Conservation (phyloP, 768 basidiomycete species). For the Mycena haematopus region DNA sequence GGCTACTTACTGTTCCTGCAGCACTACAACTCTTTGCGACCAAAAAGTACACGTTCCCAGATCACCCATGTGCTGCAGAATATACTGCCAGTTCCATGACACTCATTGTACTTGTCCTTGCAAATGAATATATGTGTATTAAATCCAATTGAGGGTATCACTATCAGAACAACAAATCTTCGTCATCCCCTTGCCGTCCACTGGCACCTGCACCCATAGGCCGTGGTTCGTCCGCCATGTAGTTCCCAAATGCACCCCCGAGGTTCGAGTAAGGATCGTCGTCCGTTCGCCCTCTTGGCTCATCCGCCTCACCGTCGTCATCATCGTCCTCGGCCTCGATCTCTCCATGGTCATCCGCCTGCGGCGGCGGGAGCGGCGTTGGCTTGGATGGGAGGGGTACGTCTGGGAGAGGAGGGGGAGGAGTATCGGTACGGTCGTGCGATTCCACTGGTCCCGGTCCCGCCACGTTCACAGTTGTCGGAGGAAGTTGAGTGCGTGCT, state of each 20-base stretch:
- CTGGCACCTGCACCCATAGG: slow-evolving; percentile 62
- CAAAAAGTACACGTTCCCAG: slow-evolving; percentile 44
- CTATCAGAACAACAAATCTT: slow-evolving; percentile 71
- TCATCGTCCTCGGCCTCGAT: slow-evolving; percentile 40
- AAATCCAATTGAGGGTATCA: slow-evolving; percentile 35
- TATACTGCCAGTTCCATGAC: slow-evolving; percentile 31
- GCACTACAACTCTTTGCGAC: slow-evolving; percentile 90
- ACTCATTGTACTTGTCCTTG: slow-evolving; percentile 6
- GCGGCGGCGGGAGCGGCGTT: slow-evolving; percentile 41
- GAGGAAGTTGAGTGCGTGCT: slow-evolving; percentile 56
- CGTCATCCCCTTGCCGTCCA: slow-evolving; percentile 55
- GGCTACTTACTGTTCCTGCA: slow-evolving; percentile 38
- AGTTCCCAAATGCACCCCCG: slow-evolving; percentile 76
- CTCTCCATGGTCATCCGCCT: slow-evolving; percentile 22
- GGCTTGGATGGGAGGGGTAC: slow-evolving; percentile 39
- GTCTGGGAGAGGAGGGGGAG: slow-evolving; percentile 29
- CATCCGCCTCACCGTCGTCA: slow-evolving; percentile 51
- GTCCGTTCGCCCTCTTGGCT: slow-evolving; percentile 35
- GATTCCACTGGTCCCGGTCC: slow-evolving; percentile 72
- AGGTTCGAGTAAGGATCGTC: slow-evolving; percentile 86
- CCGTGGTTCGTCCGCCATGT: slow-evolving; percentile 74
- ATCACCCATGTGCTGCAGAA: slow-evolving; percentile 36
- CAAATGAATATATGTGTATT: slow-evolving; percentile 18
- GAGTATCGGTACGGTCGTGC: slow-evolving; percentile 33
- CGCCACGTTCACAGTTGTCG: slow-evolving; percentile 53